Evolutionary conservation across 495 filamentous ascomycete species (phyloP), one percentile per base, ranked within the genome.

Genomic region (Tetracladium setigerum): DNA sequence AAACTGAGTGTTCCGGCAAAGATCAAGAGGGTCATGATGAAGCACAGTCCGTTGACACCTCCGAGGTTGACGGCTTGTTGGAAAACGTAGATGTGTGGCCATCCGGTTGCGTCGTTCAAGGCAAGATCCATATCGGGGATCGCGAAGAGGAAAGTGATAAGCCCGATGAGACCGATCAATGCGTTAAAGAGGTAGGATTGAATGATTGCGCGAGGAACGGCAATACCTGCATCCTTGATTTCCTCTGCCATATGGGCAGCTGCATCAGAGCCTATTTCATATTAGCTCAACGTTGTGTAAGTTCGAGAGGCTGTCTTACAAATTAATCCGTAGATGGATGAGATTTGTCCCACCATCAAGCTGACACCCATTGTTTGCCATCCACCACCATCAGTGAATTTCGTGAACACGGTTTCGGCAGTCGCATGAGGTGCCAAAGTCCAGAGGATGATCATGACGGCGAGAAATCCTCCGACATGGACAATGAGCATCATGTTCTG

Each of bases 81-180:
- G 46, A 77, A 76, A 18, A 81, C 69, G 19, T 68, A 53, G 44
- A 81, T 72, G 43, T 73, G 76, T 0, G 75, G 72, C 44, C 64
- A 81, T 31, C 35, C 52, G 4, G 61, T 71, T 0, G 56, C 45
- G 5, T 58, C 52, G 17, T 39, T 35, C 0, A 74, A 52, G 1
- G 64, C 65, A 15, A 54, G 61, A 6, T 60, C 38, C 1, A 77
- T 34, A 17, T 67, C 54, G 4, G 66, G 65, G 44, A 76, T 62
- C 41, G 63, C 64, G 55, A 73, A 78, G 8, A 68, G 53, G 33
- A 71, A 57, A 4, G 72, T 67, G 36, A 78, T 53, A 4, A 74
- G 49, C 56, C 73, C 64, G 32, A 66, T 54, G 39, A 71, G 62
- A 12, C 65, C 71, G 48, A 49, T 18, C 12, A 52, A 18, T 30